Base-by-base conservation (phyloP, 192 early-diverging fungal genomes). In the Allomyces javanicus region DNA sequence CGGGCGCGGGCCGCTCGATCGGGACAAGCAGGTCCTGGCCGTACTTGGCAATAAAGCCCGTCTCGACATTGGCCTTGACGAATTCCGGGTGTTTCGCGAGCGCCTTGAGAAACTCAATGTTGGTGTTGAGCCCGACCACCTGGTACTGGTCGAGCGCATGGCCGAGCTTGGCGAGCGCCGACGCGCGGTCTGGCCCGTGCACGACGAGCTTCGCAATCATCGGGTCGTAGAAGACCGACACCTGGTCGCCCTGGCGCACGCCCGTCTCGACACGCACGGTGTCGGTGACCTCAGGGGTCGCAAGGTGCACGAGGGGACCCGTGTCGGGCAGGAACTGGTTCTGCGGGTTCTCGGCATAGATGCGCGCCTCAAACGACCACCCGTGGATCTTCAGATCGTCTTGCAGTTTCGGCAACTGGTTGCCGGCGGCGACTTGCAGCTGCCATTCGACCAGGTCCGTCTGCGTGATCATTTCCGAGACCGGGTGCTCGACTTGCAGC, bases 151-250 rank as follows among this genome's bases (percentile, higher is more conserved):
- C 84, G 64, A 97, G 77, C 1, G 94, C 89, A 68, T 83, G 86
- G 43, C 86, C 73, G 65, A 97, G 77, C 22, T 82, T 78, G 9
- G 89, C 79, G 66, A 97, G 74, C 1, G 94, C 94, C 33, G 87
- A 90, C 21, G 77, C 78, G 62, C 94, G 83, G 78, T 94, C 82
- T 40, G 78, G 72, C 27, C 89, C 92, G 24, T 79, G 80, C 26
- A 94, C 92, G 65, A 97, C 84, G 64, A 97, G 78, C 76, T 97
- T 97, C 55, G 91, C 88, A 24, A 97, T 94, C 91, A 92, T 93
- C 63, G 90, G 91, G 68, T 93, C 94, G 69, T 97, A 97, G 73
- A 92, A 80, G 2, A 97, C 91, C 64, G 83, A 88, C 71, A 97
- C 88, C 62, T 86, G 78, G 72, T 97, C 94, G 25, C 94, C 94